Evolutionary conservation across 1,284 basidiomycete genomes (phyloP), one percentile per base, ranked within the genome.

Genomic region (Cutaneotrichosporon cutaneum): DNA sequence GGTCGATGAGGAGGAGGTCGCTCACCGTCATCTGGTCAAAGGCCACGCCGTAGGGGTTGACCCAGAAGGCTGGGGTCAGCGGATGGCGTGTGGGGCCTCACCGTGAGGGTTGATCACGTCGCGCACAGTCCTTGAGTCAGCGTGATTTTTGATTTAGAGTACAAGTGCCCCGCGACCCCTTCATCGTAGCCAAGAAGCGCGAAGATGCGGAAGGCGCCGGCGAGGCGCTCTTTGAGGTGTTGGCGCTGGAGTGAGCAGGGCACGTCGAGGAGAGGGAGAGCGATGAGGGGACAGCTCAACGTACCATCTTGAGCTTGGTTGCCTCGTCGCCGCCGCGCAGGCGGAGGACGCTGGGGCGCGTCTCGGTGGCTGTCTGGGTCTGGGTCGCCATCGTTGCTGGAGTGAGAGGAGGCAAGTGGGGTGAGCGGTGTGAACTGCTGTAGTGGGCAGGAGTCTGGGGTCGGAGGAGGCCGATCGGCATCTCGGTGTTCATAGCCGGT

Each of bases 81-180:
- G 10, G 6, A 24, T 13, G 35, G 18, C 14, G 13, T 16, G 36
- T 4, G 61, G 45, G 8, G 4, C 61, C 68, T 47, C 81, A 82
- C 68, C 48, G 48, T 84, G 79, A 22, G 79, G 74, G 52, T 81
- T 79, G 65, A 85, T 80, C 7, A 82, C 81, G 67, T 86, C 85
- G 71, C 85, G 81, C 53, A 86, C 83, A 22, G 86, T 88, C n/a
- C n/a, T n/a, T n/a, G n/a, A n/a, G n/a, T n/a, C n/a, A n/a, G n/a
- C n/a, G n/a, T n/a, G n/a, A n/a, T n/a, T n/a, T n/a, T n/a, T n/a
- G n/a, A n/a, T n/a, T n/a, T n/a, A n/a, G n/a, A n/a, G n/a, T n/a
- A n/a, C 64, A 88, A 84, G 72, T 87, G 86, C 0, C 85, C 85
- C 6, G 85, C 83, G n/a, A 83, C 80, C 11, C 86, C 86, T 66